Evolutionary conservation across 2,329 filamentous ascomycete species (phyloP).

Genomic region (Colletotrichum sp.): DNA sequence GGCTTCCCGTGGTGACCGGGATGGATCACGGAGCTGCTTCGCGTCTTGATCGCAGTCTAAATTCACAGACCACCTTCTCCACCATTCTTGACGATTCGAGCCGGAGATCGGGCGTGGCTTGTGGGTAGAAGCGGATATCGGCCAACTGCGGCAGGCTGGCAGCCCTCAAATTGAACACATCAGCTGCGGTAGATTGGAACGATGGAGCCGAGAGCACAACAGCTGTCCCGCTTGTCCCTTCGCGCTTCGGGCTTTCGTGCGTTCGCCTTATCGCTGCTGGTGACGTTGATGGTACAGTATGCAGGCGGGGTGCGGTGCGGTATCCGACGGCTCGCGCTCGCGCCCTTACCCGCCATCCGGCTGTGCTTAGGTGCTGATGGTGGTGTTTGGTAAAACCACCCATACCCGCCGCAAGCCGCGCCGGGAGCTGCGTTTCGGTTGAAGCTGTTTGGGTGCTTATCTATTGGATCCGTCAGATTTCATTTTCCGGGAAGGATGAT

Average conservation of each 20-base stretch:
- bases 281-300: not conserved
- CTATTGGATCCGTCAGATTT: not conserved
- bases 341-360: not conserved
- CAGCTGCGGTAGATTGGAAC: not conserved
- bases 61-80: accelerated
- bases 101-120: too few relatives aligned
- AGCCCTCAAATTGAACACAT: not conserved
- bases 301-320: not conserved
- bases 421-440: not conserved
- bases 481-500: not conserved
- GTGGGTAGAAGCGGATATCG: not conserved
- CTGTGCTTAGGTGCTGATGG: not conserved
- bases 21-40: not conserved
- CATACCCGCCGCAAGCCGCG: not conserved
- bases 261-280: not conserved
- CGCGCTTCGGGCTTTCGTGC: not conserved
- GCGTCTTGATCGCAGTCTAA: too few relatives aligned
- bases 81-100: accelerated
- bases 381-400: not conserved
- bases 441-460: not conserved
- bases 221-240: not conserved
- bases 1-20: not conserved
- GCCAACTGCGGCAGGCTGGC: not conserved
- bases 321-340: not conserved
- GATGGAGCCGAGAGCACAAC: not conserved